Conservation (phyloP, 768 basidiomycete species). For the Pleurotus salmoneostramineus region DNA sequence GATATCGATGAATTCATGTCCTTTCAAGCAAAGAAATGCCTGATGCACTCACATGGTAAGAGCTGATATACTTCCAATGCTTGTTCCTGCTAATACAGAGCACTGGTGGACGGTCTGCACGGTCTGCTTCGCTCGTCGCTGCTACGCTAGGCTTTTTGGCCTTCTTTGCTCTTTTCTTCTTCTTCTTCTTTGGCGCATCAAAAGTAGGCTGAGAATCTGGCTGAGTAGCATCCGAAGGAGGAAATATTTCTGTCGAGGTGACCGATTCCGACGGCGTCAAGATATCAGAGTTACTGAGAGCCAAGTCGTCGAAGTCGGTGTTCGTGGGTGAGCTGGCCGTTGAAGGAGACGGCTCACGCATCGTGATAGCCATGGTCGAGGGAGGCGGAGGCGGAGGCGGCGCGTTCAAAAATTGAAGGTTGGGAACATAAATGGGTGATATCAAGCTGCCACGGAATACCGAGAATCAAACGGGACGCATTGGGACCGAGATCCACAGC, state of each 20-base stretch:
- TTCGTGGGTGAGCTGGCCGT: not conserved
- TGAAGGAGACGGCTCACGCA: not conserved
- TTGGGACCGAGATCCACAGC: not conserved
- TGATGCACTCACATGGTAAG: conserved; percentile 68
- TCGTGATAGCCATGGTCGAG: not conserved
- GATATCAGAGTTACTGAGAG: conserved; percentile 8
- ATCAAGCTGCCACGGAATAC: not conserved
- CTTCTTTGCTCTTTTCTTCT: conserved; percentile 63
- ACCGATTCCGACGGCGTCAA: conserved; percentile 14
- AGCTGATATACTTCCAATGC: conserved; percentile 92
- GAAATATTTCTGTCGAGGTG: conserved; percentile 29
- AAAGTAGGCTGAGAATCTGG: conserved; percentile 18
- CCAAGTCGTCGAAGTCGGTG: conserved; percentile 8
- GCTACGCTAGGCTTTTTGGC: conserved; percentile 38
- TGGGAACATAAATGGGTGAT: not conserved
- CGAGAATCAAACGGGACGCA: not conserved
- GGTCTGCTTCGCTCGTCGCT: conserved; percentile 24
- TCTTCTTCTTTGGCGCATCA: conserved; percentile 58
- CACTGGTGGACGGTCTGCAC: conserved; percentile 54
- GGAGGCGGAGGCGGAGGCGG: not conserved
- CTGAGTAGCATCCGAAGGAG: conserved; percentile 20
- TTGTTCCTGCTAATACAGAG: conserved; percentile 91
- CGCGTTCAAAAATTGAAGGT: not conserved
- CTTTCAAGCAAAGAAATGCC: conserved; percentile 8
- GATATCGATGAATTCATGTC: conserved; percentile 11